Evolutionary conservation across 495 filamentous ascomycete species (phyloP), one percentile per base, ranked within the genome.

Genomic region (Penicillium taxi): DNA sequence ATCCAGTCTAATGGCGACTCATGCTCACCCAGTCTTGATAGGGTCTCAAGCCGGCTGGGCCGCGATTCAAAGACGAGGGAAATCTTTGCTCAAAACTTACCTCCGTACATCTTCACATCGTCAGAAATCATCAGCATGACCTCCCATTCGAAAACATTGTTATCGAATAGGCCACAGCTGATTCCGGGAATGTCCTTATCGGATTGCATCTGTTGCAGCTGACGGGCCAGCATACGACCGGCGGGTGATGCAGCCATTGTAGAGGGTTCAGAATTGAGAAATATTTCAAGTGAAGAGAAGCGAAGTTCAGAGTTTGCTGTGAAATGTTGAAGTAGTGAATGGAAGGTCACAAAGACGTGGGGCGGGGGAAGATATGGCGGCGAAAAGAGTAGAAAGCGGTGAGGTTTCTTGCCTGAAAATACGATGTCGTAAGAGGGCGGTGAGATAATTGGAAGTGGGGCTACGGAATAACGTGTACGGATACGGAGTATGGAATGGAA

Each of bases 51-150:
- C 11, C 13, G 9, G 12, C 21, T 26, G 2, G 5, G n/a, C 21
- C 15, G 21, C 6, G n/a, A 42, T 8, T 11, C 17, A 31, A 11
- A 32, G 12, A 34, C 9, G 6, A 50, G 8, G 29, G 29, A 21
- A 7, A 26, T 49, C 32, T n/a, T n/a, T n/a, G n/a, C n/a, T n/a
- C n/a, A n/a, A n/a, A n/a, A n/a, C 80, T 65, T 57, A 80, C 81
- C 91, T 47, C 90, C 93, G 53, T 96, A 98, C 53, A 86, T 81
- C 61, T 93, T 90, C 61, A 86, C 90, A 48, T 98, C 91, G 52
- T 98, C 91, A 20, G 74, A 84, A 50, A 98, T 91, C 91, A 98
- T 98, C 22, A 98, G 75, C 83, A 95, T 94, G 11, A 98, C 87
- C 59, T 96, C 90, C 91, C 91, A 98, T 68, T 96, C 83, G 46